These are phyloP conservation scores for Hysterangium stoloniferum DNA, from an alignment of 768 basidiomycete species.

Conservation along the genomic window DNA sequence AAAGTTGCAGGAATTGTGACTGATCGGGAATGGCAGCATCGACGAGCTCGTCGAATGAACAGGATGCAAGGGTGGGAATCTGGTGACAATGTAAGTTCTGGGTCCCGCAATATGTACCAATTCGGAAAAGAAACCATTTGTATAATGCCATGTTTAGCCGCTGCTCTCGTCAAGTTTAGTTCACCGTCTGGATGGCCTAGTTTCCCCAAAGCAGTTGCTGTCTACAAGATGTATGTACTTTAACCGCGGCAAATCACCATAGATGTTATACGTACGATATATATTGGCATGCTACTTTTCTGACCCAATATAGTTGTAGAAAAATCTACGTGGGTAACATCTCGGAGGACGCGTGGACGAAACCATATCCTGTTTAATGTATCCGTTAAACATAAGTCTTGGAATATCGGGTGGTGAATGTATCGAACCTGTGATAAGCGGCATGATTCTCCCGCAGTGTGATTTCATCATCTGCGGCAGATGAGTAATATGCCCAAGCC, in stretches of 20 bases:
- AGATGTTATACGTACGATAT: slow-evolving; percentile 46
- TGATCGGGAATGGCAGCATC: slow-evolving; percentile 76
- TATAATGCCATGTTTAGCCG: slow-evolving; percentile 67
- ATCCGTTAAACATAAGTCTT: neutral
- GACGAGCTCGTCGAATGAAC: slow-evolving; percentile 94
- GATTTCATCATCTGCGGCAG: slow-evolving; percentile 95
- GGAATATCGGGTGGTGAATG: neutral
- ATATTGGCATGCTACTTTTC: slow-evolving; percentile 66
- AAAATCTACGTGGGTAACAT: slow-evolving; percentile 83
- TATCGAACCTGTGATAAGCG: slow-evolving; percentile 74
- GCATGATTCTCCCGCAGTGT: slow-evolving; percentile 84
- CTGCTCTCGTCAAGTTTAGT: slow-evolving; percentile 82
- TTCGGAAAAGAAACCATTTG: too few species aligned
- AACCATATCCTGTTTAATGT: slow-evolving; percentile 63
- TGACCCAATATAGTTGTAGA: slow-evolving; percentile 77
- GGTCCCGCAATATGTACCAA: too few species aligned
- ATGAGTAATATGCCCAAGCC: slow-evolving; percentile 95
- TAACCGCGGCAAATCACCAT: neutral
- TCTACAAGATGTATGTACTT: slow-evolving; percentile 25
- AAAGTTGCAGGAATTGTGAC: slow-evolving; percentile 83
- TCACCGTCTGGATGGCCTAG: slow-evolving; percentile 96
- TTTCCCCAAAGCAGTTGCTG: slow-evolving; percentile 88
- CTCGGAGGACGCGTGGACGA: slow-evolving; percentile 75
- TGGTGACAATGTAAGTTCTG: slow-evolving; percentile 23
- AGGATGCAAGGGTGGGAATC: slow-evolving; percentile 95